phyloP scores from a whole-genome alignment of 1,284 basidiomycete genomes.

The Puccinia novopanici region DNA sequence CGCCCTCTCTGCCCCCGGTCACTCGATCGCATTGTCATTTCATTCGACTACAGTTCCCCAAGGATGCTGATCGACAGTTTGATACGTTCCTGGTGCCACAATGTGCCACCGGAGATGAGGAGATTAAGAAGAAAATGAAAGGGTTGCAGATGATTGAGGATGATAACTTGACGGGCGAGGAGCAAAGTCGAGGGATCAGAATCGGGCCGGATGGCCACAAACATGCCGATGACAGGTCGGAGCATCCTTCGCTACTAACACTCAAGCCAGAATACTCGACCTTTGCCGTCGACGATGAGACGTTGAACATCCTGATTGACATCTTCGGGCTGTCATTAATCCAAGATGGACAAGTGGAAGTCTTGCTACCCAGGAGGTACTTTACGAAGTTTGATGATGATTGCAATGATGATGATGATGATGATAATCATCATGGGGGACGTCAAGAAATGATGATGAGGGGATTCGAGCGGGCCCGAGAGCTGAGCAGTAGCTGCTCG shows the following conservation, averaged over 20 bases:
- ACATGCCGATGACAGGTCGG: constrained; percentile 7
- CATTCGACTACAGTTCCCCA: constrained; percentile 42
- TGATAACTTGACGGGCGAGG: constrained; percentile 43
- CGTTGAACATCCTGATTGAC: constrained; percentile 35
- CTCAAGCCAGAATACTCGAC: constrained; percentile 18
- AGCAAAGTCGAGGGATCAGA: constrained; percentile 45
- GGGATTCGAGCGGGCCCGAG: not conserved
- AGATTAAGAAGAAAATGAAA: constrained; percentile 41
- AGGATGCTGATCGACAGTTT: constrained; percentile 7
- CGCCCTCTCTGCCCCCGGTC: constrained; percentile 44
- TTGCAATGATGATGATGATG: not conserved
- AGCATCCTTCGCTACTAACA: constrained; percentile 1
- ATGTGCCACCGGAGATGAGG: constrained; percentile 49
- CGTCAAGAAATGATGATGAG: not conserved
- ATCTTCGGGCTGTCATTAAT: constrained; percentile 42
- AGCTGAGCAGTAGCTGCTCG: not conserved
- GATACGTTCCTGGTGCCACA: constrained; percentile 51
- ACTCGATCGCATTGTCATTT: constrained; percentile 51
- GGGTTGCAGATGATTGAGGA: constrained; percentile 27
- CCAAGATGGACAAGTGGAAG: constrained; percentile 49
- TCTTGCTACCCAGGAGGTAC: constrained; percentile 23
- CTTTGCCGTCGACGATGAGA: constrained; percentile 41
- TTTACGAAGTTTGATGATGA: constrained; percentile 29
- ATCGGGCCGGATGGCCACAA: constrained; percentile 44
- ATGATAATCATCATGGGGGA: not conserved